Percentiles rank a stretch among this genome's conserved stretches.
These are phyloP conservation scores for Butyriboletus appendiculatus DNA, from an alignment of 1,284 basidiomycete genomes.

Conservation along the genomic window DNA sequence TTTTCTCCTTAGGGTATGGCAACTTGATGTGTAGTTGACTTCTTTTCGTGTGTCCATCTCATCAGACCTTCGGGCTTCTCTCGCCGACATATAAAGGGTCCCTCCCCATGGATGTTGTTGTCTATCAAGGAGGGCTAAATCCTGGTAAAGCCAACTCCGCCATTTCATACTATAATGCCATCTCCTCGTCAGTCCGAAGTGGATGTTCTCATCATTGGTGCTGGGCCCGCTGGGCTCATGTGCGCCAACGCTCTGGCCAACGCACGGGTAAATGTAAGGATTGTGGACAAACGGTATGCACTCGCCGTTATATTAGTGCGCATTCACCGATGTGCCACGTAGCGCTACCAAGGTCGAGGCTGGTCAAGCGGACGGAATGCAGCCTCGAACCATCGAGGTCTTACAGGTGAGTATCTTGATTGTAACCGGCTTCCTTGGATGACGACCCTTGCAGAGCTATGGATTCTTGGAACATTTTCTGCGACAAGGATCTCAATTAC, in stretches of 20 bases:
- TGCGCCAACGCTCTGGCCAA: constrained; percentile 30
- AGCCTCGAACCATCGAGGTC: constrained; percentile 47
- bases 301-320: not conserved
- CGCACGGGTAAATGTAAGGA: constrained; percentile 22
- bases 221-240: constrained; percentile 49
- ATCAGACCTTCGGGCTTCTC: too few species aligned
- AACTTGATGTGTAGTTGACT: too few species aligned
- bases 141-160: not conserved
- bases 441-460: constrained; percentile 30
- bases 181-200: constrained; percentile 35
- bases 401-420: constrained; percentile 33
- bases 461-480: constrained; percentile 39
- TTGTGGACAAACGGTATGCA: constrained; percentile 32
- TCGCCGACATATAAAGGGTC: not conserved
- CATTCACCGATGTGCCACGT: not conserved
- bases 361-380: constrained; percentile 46
- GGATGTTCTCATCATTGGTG: constrained; percentile 57
- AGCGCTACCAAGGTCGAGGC: constrained; percentile 29
- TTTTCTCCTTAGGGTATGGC: too few species aligned
- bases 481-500: constrained; percentile 35
- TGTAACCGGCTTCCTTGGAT: not conserved
- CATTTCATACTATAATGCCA: too few species aligned
- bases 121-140: constrained; percentile 2
- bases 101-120: not conserved
- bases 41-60: too few species aligned